Evolutionary conservation across 768 basidiomycete genomes (phyloP).

Genomic region (Lepiota venenata): DNA sequence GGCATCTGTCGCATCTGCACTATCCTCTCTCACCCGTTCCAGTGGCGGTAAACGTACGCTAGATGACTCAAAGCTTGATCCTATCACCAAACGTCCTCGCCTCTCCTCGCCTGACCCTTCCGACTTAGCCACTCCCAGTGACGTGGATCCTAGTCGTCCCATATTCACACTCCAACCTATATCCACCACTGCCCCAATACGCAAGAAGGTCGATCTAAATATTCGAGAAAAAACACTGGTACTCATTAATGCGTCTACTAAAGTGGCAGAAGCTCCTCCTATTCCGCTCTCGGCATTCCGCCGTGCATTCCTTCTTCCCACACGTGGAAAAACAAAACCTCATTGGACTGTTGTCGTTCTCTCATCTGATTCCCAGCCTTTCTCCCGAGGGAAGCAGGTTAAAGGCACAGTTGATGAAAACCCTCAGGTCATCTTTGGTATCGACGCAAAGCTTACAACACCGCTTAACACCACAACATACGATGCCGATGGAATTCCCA

Average conservation of each 20-base stretch:
- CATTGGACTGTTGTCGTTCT: slow-evolving; percentile 74
- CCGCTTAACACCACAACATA: slow-evolving; percentile 43
- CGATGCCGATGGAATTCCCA: slow-evolving; percentile 23
- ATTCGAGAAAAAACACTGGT: slow-evolving; percentile 48
- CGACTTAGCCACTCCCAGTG: slow-evolving; percentile 6
- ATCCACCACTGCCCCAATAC: slow-evolving; percentile 69
- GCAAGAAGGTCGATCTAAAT: slow-evolving; percentile 72
- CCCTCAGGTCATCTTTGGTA: slow-evolving; percentile 66
- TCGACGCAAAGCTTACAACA: slow-evolving; percentile 53
- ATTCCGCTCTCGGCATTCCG: slow-evolving; percentile 47
- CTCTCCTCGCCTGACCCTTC: slow-evolving; percentile 18
- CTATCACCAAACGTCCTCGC: slow-evolving; percentile 32
- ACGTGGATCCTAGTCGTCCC: slow-evolving; percentile 35
- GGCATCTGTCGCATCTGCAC: slow-evolving; percentile 21
- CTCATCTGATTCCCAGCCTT: slow-evolving; percentile 38
- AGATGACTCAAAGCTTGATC: slow-evolving; percentile 30
- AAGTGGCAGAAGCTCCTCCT: slow-evolving; percentile 40
- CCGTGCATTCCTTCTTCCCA: slow-evolving; percentile 71
- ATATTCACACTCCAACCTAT: slow-evolving; percentile 60
- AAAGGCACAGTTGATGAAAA: slow-evolving; percentile 26
- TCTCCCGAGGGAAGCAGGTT: slow-evolving; percentile 38
- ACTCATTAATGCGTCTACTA: slow-evolving; percentile 49
- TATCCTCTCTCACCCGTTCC: slow-evolving; percentile 25
- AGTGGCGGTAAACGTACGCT: slow-evolving; percentile 28
- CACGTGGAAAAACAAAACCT: slow-evolving; percentile 65